Conservation (phyloP, 768 basidiomycete species). For the Xerocomellus dryophilus region DNA sequence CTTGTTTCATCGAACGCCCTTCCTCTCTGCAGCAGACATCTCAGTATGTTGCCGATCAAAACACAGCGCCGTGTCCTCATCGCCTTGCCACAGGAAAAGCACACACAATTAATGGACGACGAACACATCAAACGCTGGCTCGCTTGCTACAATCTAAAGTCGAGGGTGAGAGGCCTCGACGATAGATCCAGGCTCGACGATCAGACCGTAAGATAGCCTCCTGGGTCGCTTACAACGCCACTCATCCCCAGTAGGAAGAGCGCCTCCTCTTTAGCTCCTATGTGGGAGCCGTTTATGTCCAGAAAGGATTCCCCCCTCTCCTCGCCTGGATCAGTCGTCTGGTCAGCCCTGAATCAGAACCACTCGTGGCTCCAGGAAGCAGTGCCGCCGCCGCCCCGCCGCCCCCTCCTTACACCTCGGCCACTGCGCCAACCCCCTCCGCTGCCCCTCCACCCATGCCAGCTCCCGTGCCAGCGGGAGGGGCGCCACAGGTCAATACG, state of each 20-base stretch:
- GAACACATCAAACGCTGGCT: slow-evolving; percentile 48
- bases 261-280: slow-evolving; percentile 56
- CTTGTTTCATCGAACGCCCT: slow-evolving; percentile 46
- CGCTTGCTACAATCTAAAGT: slow-evolving; percentile 47
- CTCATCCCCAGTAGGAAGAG: slow-evolving; percentile 44
- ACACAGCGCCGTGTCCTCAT: neutral
- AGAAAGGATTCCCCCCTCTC: slow-evolving; percentile 47
- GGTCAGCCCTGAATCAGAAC: slow-evolving; percentile 45
- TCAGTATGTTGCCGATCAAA: slow-evolving; percentile 33
- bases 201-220: slow-evolving; percentile 9
- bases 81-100: slow-evolving; percentile 17
- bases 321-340: slow-evolving; percentile 59
- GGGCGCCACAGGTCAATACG: slow-evolving; percentile 33
- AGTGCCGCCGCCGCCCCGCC: slow-evolving; percentile 10
- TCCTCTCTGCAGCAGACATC: slow-evolving; percentile 41
- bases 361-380: slow-evolving; percentile 19
- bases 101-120: slow-evolving; percentile 35
- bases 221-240: no score
- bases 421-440: slow-evolving; percentile 15
- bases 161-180: slow-evolving; percentile 49
- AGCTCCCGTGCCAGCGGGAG: slow-evolving; percentile 12
- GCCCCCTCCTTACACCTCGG: slow-evolving; percentile 21
- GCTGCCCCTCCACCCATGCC: slow-evolving; percentile 25
- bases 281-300: slow-evolving; percentile 62
- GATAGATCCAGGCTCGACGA: slow-evolving; percentile 36